Base-by-base conservation (phyloP, 2,329 filamentous ascomycete species). In the Amauroascus verrucosus region DNA sequence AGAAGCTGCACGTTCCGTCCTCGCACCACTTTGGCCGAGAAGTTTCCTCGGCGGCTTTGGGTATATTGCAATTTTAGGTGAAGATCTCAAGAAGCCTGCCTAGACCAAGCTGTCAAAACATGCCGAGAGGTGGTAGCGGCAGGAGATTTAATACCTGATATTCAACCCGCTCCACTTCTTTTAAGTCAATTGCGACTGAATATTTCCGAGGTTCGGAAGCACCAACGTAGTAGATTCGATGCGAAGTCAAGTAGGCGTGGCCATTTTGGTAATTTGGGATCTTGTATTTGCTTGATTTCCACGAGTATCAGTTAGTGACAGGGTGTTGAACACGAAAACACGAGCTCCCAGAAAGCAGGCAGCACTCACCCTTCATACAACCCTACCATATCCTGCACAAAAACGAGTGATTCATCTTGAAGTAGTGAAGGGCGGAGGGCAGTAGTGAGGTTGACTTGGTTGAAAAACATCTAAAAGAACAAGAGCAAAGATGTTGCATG, bases 311-410 rank as follows among this genome's bases (percentile, higher is more conserved):
- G 30, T 48, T 33, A 16, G 48, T 62, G 35, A 55, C n/a, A 26
- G 3, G 44, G 16, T 18, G 35, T 50, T 49, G n/a, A 3, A 16
- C 9, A 13, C 37, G 14, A 40, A 22, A 40, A 8, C n/a, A n/a
- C 6, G 4, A 9, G n/a, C 11, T 2, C 47, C 28, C 5, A 18
- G 24, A 28, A 33, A 20, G 18, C 8, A 11, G 26, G 40, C n/a
- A 43, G 35, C 26, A 74, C 83, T 73, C 78, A 95, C 89, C 93
- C 93, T 78, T 97, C 88, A 74, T 98, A 98, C 57, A 98, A 77
- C 61, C 93, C 93, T 63, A 98, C 90, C 69, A 88, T 90, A 77
- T 97, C 90, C 75, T 97, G 91, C 55, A 98, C 91, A 73, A 95
- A 97, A 56, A 98, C 79, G 52, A 97, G 77, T 62, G 88, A 86